Conservation (phyloP, 257 asterid species). For the Capsicum rhomboideum region DNA sequence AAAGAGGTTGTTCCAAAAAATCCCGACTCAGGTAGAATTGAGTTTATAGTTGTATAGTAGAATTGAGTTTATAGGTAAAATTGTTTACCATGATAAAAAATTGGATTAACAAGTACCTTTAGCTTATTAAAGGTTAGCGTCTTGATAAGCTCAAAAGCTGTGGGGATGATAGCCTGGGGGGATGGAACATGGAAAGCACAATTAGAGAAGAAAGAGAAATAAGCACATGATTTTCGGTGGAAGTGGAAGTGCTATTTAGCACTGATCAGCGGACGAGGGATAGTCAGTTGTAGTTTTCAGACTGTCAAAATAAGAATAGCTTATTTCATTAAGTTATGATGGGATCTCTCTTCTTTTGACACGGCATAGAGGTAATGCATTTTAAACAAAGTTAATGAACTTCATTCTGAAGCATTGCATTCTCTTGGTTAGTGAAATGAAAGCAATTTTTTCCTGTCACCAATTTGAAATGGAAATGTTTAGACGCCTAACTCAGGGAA, state of each 20-base stretch:
- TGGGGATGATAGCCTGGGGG: too few species aligned
- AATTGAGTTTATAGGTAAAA: too few species aligned
- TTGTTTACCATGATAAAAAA: too few species aligned
- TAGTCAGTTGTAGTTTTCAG: neutral
- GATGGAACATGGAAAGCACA: neutral
- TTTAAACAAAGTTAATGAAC: neutral
- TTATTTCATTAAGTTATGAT: neutral
- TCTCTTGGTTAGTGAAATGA: neutral
- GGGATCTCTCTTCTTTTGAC: neutral
- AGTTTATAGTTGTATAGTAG: too few species aligned
- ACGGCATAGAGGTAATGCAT: neutral
- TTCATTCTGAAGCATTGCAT: neutral
- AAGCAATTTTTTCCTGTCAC: neutral
- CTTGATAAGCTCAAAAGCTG: too few species aligned
- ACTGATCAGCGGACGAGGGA: neutral
- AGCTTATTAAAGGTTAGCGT: too few species aligned
- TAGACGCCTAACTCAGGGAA: neutral
- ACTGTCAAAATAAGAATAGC: neutral
- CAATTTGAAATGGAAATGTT: neutral
- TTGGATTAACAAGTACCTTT: too few species aligned
- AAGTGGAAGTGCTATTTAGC: neutral
- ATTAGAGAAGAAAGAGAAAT: neutral
- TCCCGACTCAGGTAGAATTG: too few species aligned
- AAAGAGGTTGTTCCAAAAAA: too few species aligned
- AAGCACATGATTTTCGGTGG: neutral